Evolutionary conservation across 257 asterid species (phyloP).

Genomic region (Eucommia ulmoides): DNA sequence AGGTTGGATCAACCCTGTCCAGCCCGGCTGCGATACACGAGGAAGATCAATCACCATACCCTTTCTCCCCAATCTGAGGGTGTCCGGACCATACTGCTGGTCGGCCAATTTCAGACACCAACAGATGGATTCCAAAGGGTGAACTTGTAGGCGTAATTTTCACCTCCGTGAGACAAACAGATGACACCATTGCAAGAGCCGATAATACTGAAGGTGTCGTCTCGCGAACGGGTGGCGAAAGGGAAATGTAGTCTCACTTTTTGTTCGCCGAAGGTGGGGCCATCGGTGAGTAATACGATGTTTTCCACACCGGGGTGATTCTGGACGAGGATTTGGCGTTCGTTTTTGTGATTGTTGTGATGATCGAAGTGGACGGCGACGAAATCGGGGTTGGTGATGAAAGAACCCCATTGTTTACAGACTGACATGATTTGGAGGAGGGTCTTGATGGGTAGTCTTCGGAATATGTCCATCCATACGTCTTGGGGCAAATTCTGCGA

Average conservation of each 20-base stretch:
- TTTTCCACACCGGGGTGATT: neutral
- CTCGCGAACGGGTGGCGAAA: neutral
- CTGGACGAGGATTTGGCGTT: neutral
- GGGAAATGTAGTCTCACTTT: constrained; percentile 7
- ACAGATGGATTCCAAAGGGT: constrained; percentile 52
- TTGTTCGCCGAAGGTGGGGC: neutral
- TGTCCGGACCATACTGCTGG: too few relatives aligned
- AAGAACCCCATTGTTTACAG: constrained; percentile 5
- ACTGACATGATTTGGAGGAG: constrained; percentile 14
- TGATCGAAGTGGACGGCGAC: too few relatives aligned
- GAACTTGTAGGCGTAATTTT: constrained; percentile 12
- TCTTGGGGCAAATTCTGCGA: constrained; percentile 7
- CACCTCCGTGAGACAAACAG: constrained; percentile 44
- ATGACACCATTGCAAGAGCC: constrained; percentile 49
- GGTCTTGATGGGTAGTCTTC: constrained; percentile 6
- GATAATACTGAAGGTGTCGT: constrained; percentile 33
- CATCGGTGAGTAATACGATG: constrained; percentile 5
- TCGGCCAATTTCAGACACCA: too few relatives aligned
- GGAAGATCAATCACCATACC: too few relatives aligned
- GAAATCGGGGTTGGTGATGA: constrained; percentile 9
- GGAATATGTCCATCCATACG: constrained; percentile 5
- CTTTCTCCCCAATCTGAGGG: too few relatives aligned
- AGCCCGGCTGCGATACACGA: too few relatives aligned
- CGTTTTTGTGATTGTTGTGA: neutral
- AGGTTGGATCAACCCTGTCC: too few relatives aligned